Base-by-base conservation (phyloP, 164 flowering plant genomes). In the Stephania cephalantha region DNA sequence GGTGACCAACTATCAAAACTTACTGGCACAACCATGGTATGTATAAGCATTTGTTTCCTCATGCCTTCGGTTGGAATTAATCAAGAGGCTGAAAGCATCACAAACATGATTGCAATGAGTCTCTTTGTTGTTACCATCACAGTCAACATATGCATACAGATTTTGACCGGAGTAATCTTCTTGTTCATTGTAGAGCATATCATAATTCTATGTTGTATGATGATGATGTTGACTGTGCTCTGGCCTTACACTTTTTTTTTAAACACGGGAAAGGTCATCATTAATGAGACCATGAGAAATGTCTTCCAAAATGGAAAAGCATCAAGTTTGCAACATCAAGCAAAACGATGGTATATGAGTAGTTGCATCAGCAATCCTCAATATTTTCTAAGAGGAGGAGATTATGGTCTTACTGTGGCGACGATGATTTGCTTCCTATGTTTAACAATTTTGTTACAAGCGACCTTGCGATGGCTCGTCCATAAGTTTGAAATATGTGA, bases 1-100 rank as follows among this genome's bases (percentile, higher is more conserved):
- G 11, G 69, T 13, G 75, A 79, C 50, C 78, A 72, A 29, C 50
- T 79, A 44, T 73, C 78, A 1, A 75, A 75, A 25, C 75, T 79
- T n/a, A 68, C 64, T 53, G 65, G 75, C 15, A 48, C 74, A 25
- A 67, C 55, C 5, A 29, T 79, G 6, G 6, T 79, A 45, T 78
- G 76, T 22, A 48, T 53, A 50, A 10, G 55, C 1, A 50, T 50
- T 9, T 11, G 55, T 9, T 50, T 50, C 3, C 11, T 50, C 55
- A 50, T 50, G 1, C 55, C 55, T 50, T 50, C 55, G 9, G 1
- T 58, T 3, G 20, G 22, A 58, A 18, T 15, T 0, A 58, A 15
- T 18, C 0, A 5, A n/a, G 7, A 15, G 18, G 2, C 64, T 0
- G 64, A 58, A 5, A 58, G 64, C 20, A 58, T 58, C 1, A 2